Base-by-base conservation (phyloP, 202 grass and related monocot genomes). In the Brachypodium distachyon region DNA sequence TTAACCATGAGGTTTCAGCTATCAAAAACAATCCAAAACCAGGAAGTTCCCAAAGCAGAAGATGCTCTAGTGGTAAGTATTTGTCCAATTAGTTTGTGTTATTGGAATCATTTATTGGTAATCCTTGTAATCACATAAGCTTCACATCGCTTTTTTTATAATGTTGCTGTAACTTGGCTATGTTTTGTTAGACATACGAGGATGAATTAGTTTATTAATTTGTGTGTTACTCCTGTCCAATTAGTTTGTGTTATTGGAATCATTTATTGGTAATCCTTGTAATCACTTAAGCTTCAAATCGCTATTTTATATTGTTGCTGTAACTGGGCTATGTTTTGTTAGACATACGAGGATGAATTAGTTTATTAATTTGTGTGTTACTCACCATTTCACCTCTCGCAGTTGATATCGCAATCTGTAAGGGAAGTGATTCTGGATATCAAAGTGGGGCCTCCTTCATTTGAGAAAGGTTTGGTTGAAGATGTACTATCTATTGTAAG, bases 371-470 rank as follows among this genome's bases (percentile, higher is more conserved):
- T 40, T 34, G 2, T 19, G 28, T 59, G 23, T 62, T 78, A 32
- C 67, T 49, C 13, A 66, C 34, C n/a, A 0, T 70, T 86, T 85
- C 46, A 17, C 61, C 14, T 87, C 28, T 14, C 77, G 55, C 67
- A 94, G 95, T 55, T 92, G 68, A 87, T 90, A 72, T 80, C 95
- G 36, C 70, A 84, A 34, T 88, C 87, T 12, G 83, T 90, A 73
- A 81, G 70, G 73, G 89, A 90, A 61, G 91, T 98, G 59, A 90
- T 98, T 82, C 46, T 98, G 41, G 95, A 98, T 81, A 64, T 90
- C 29, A 98, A 98, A 94, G 87, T 90, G 65, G 95, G 95, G 4
- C 87, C 85, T 34, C 89, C 91, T 70, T 88, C 48, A 65, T 98
- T 86, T 60, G 91, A 92, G 42, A 85, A 94, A 84, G 48, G 61